A percentile compares a stretch with the other conserved stretches of the same genome.
Conservation (phyloP, 1,139 yeast genomes). For the Lodderomyces pseudojiufengensis region DNA sequence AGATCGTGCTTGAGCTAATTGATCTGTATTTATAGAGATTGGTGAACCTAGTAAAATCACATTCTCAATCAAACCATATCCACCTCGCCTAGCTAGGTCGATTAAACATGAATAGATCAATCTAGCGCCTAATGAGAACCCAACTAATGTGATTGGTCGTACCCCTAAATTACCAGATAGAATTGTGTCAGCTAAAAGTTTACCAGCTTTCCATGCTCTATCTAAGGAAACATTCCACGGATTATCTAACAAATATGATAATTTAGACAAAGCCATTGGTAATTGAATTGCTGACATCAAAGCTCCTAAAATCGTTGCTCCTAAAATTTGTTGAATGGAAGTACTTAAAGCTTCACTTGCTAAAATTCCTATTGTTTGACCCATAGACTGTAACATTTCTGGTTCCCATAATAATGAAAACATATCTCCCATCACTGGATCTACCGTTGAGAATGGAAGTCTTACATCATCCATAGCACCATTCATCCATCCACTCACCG, state of each 20-base stretch:
- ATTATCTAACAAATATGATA: constrained; percentile 86
- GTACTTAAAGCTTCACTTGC: constrained; percentile 93
- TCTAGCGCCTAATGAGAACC: constrained; percentile 92
- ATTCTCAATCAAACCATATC: constrained; percentile 84
- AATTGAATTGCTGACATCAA: constrained; percentile 93
- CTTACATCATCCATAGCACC: constrained; percentile 95
- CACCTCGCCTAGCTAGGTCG: constrained; percentile 83
- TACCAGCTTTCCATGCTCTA: constrained; percentile 96
- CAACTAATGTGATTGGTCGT: constrained; percentile 88
- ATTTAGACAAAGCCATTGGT: constrained; percentile 87
- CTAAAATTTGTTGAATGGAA: constrained; percentile 90
- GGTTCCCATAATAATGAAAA: constrained; percentile 96
- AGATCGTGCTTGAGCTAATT: constrained; percentile 73
- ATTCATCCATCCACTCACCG: constrained; percentile 98
- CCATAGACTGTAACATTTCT: constrained; percentile 92
- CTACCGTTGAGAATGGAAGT: constrained; percentile 92
- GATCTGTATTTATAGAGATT: constrained; percentile 72
- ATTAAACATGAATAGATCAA: constrained; percentile 86
- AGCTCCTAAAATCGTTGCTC: constrained; percentile 88
- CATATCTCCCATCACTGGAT: constrained; percentile 96
- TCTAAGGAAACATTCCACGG: constrained; percentile 98
- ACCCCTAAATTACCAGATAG: constrained; percentile 86
- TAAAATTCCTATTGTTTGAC: constrained; percentile 88
- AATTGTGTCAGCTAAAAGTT: constrained; percentile 85
- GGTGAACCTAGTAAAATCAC: constrained; percentile 91